A percentile compares a stretch with the other conserved stretches of the same genome.
Evolutionary conservation across 2,329 filamentous ascomycete genomes (phyloP).

Genomic region (Lojkania enalia): DNA sequence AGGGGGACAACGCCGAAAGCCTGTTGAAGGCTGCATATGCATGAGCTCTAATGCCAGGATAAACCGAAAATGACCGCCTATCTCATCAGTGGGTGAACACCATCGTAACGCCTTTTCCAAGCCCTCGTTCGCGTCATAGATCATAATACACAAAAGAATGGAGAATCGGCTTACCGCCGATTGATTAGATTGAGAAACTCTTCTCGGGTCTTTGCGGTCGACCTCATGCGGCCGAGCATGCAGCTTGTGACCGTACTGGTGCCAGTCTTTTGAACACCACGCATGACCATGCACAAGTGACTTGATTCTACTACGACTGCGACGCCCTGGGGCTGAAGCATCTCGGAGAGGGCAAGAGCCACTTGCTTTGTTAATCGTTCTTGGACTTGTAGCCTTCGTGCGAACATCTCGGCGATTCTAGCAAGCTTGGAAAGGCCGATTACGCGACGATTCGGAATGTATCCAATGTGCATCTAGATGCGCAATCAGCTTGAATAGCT

Average conservation of each 20-base stretch:
- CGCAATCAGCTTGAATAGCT: too few species aligned
- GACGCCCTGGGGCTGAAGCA: slow-evolving; percentile 90
- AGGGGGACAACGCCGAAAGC: slow-evolving; percentile 13
- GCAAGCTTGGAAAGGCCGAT: slow-evolving; percentile 95
- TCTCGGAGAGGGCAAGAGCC: slow-evolving; percentile 87
- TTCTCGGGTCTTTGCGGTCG: slow-evolving; percentile 88
- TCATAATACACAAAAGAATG: slow-evolving; percentile 1
- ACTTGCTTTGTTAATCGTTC: slow-evolving; percentile 96
- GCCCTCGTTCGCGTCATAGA: neutral
- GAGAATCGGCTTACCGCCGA: slow-evolving; percentile 25
- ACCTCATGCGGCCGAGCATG: slow-evolving; percentile 94
- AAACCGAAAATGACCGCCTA: slow-evolving; percentile 22
- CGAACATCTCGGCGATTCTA: slow-evolving; percentile 96
- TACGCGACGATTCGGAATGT: slow-evolving; percentile 88
- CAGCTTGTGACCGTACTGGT: slow-evolving; percentile 92
- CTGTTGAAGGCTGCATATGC: slow-evolving; percentile 37
- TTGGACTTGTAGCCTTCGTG: slow-evolving; percentile 89
- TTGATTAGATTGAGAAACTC: slow-evolving; percentile 81
- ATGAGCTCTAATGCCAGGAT: slow-evolving; percentile 23
- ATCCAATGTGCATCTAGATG: slow-evolving; percentile 97
- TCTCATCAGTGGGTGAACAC: slow-evolving; percentile 36
- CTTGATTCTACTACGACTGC: slow-evolving; percentile 97
- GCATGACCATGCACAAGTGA: slow-evolving; percentile 98
- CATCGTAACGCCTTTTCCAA: slow-evolving; percentile 11
- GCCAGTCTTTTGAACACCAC: slow-evolving; percentile 90